These are phyloP conservation scores for Notholithocarpus densiflorus DNA, from an alignment of 306 rosid genomes.

Conservation along the genomic window DNA sequence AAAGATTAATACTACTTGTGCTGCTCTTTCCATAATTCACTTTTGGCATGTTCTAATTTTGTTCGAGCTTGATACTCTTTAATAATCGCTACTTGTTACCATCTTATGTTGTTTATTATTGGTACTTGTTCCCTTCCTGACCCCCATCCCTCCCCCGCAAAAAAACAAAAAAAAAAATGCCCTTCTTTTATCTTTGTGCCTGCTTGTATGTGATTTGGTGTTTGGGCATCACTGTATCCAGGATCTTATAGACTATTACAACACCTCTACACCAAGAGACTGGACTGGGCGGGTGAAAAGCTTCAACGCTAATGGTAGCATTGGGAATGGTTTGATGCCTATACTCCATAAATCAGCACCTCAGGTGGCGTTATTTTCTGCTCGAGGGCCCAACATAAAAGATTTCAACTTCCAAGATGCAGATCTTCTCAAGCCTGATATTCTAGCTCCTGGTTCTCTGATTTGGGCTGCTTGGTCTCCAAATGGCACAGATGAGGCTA, in stretches of 20 bases:
- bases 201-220: conserved; percentile 12
- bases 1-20: background rate
- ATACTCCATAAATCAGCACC: conserved; percentile 96
- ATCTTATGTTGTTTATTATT: background rate
- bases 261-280: conserved; percentile 83
- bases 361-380: conserved; percentile 90
- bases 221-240: conserved; percentile 31
- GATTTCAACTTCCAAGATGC: conserved; percentile 96
- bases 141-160: background rate
- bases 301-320: conserved; percentile 74
- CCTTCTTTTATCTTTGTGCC: conserved; percentile 17
- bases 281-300: conserved; percentile 97
- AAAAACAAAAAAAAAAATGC: background rate
- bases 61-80: conserved; percentile 8
- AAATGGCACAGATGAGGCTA: conserved; percentile 96
- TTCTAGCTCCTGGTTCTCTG: conserved; percentile 95
- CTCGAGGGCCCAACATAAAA: conserved; percentile 91
- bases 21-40: background rate
- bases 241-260: conserved; percentile 94
- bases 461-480: conserved; percentile 99
- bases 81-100: conserved; percentile 4
- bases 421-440: conserved; percentile 98
- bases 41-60: background rate
- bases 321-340: conserved; percentile 91
- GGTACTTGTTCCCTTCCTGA: conserved; percentile 4